Conservation (phyloP, 148 eudicot species). For the Dianthus caryophyllus region DNA sequence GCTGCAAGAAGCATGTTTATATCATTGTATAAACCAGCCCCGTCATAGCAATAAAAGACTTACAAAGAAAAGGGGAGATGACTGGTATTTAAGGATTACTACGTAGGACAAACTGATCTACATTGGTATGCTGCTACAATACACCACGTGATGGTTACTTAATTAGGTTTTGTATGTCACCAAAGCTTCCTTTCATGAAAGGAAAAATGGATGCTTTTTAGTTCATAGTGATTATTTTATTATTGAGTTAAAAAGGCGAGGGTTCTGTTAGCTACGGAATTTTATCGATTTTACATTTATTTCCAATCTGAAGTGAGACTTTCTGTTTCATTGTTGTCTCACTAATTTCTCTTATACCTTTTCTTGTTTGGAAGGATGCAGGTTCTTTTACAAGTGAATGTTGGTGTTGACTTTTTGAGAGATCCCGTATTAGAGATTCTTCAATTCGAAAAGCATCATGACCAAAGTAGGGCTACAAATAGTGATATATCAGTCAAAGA, state of each 20-base stretch:
- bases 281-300: too few relatives aligned
- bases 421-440: constrained; percentile 86
- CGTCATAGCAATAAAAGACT: too few relatives aligned
- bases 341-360: constrained; percentile 29
- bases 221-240: neutral
- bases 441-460: constrained; percentile 83
- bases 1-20: too few relatives aligned
- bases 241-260: neutral
- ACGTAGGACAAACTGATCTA: neutral
- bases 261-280: neutral
- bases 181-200: neutral
- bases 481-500: constrained; percentile 28
- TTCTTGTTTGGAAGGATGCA: constrained; percentile 93
- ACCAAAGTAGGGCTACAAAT: constrained; percentile 28
- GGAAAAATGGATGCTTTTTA: neutral
- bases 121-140: neutral
- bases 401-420: constrained; percentile 66
- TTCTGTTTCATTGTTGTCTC: constrained; percentile 17
- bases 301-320: constrained; percentile 2
- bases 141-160: neutral
- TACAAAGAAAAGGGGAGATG: too few relatives aligned
- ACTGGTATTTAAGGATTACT: too few relatives aligned
- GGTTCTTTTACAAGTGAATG: constrained; percentile 94
- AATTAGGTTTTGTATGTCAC: neutral
- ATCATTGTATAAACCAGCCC: too few relatives aligned